Evolutionary conservation across 306 rosid species (phyloP).

Genomic region (Dryas drummondii): DNA sequence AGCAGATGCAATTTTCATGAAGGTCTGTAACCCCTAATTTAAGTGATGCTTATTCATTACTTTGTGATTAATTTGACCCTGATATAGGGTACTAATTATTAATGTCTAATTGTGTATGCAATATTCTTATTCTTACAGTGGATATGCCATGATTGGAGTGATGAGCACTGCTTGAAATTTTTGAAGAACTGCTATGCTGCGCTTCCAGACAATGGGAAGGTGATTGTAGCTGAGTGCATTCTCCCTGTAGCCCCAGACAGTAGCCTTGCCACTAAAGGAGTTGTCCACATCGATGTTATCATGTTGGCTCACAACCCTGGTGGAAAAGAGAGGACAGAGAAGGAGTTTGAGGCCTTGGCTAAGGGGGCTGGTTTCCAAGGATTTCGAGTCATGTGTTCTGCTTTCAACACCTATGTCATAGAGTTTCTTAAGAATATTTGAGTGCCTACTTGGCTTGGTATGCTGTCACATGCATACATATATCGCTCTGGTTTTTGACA

Average conservation of each 20-base stretch:
- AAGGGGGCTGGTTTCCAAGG: conserved; percentile 77
- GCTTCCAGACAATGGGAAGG: conserved; percentile 71
- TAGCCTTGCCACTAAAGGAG: conserved; percentile 80
- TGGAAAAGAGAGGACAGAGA: conserved; percentile 90
- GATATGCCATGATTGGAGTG: conserved; percentile 97
- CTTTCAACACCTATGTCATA: conserved; percentile 74
- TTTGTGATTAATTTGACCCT: not conserved
- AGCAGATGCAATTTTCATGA: conserved; percentile 91
- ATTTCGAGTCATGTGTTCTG: conserved; percentile 49
- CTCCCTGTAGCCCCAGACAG: conserved; percentile 81
- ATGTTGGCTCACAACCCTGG: conserved; percentile 91
- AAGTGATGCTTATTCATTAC: too few species aligned
- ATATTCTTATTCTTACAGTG: conserved; percentile 38
- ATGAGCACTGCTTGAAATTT: conserved; percentile 75
- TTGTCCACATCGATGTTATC: conserved; percentile 67
- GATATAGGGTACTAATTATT: not conserved
- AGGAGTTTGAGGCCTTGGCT: conserved; percentile 74
- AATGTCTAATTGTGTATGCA: not conserved
- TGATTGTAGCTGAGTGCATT: conserved; percentile 90
- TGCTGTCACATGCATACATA: not conserved
- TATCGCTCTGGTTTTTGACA: conserved; percentile 16
- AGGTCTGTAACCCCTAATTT: conserved; percentile 35
- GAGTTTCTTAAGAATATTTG: conserved; percentile 66
- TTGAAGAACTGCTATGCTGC: conserved; percentile 81
- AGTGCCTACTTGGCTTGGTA: conserved; percentile 5